phyloP scores from a whole-genome alignment of 495 filamentous ascomycete genomes.

The Penicillium pulvis region DNA sequence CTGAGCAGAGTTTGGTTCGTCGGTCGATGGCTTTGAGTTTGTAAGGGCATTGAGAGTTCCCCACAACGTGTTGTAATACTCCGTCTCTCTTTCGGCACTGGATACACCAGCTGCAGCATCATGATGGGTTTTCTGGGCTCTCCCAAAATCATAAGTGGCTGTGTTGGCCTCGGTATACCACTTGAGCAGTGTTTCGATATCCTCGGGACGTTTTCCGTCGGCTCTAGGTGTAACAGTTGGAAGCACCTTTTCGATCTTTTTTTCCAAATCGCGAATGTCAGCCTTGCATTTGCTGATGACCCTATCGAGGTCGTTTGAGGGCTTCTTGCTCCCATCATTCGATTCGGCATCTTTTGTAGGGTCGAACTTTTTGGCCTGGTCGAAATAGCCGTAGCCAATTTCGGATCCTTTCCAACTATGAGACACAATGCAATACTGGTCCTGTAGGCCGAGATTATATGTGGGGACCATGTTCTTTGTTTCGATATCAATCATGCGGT shows the following conservation, averaged over 20 bases:
- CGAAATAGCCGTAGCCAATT: slow-evolving; percentile 38
- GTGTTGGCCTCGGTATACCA: slow-evolving; percentile 10
- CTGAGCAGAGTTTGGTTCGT: neutral
- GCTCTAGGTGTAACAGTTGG: neutral
- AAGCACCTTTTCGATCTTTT: neutral
- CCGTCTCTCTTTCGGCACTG: slow-evolving; percentile 5
- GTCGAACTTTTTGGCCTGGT: slow-evolving; percentile 10
- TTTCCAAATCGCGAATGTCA: slow-evolving; percentile 2
- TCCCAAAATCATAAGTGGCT: slow-evolving; percentile 1
- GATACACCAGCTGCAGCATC: slow-evolving; percentile 1
- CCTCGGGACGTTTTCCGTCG: slow-evolving; percentile 2
- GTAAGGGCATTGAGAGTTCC: neutral
- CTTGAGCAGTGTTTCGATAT: slow-evolving; percentile 5
- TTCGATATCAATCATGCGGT: slow-evolving; percentile 49
- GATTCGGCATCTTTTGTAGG: slow-evolving; percentile 12
- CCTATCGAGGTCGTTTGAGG: neutral
- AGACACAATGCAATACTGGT: slow-evolving; percentile 47
- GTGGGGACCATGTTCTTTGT: slow-evolving; percentile 39
- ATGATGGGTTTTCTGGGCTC: slow-evolving; percentile 3
- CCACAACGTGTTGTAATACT: slow-evolving; percentile 4
- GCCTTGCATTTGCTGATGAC: slow-evolving; percentile 4
- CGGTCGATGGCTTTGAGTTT: neutral
- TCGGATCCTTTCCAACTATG: slow-evolving; percentile 51
- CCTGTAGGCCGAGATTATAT: slow-evolving; percentile 28
- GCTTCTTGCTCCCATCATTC: neutral